These are phyloP conservation scores for Pichia sp. DNA, from an alignment of 1,139 yeast species.

Conservation along the genomic window DNA sequence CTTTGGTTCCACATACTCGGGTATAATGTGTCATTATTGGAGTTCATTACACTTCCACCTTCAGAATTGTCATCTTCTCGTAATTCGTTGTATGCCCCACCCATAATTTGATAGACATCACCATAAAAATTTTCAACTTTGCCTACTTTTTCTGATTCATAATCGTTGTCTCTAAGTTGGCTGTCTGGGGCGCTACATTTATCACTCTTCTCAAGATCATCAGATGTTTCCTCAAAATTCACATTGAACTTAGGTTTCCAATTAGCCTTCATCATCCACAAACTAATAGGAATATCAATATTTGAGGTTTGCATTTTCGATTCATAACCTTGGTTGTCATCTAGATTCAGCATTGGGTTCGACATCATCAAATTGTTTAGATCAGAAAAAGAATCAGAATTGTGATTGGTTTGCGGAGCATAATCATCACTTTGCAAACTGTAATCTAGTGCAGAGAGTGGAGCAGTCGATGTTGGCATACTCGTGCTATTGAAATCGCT, in stretches of 20 bases:
- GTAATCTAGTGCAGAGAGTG: neutral
- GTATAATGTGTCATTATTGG: neutral
- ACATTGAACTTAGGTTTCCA: conserved; percentile 27
- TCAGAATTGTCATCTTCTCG: neutral
- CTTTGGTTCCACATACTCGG: neutral
- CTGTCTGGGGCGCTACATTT: neutral
- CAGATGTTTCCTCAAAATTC: neutral
- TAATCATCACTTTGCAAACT: neutral
- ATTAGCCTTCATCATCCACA: conserved; percentile 25
- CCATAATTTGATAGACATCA: conserved; percentile 9
- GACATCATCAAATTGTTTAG: neutral
- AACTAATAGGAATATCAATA: conserved; percentile 16
- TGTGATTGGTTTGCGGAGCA: neutral
- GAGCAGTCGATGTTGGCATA: neutral
- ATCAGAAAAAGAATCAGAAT: neutral
- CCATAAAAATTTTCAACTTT: conserved; percentile 1
- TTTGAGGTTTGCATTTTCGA: neutral
- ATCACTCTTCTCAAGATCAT: neutral
- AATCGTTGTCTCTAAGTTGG: neutral
- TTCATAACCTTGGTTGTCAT: conserved; percentile 18
- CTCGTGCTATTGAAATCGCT: conserved; percentile 5
- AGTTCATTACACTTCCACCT: neutral
- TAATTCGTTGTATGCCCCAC: conserved; percentile 1
- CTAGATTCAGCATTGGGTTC: neutral
- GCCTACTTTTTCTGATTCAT: neutral